These are phyloP conservation scores for Saccharomyces hybrid DNA, from an alignment of 1,139 yeast species.

Conservation along the genomic window DNA sequence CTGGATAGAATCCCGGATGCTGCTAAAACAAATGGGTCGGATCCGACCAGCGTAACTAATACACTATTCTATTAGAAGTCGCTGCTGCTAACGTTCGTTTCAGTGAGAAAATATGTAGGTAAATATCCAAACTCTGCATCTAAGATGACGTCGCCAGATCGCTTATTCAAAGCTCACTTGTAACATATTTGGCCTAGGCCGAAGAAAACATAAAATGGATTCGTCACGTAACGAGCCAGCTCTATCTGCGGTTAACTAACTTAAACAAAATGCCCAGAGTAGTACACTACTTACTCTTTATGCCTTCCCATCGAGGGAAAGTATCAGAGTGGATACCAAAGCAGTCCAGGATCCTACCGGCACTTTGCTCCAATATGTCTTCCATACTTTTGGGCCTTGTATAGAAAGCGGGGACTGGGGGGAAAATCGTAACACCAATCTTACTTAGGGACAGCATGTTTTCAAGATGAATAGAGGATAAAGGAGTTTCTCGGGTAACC, in stretches of 20 bases:
- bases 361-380: conserved; percentile 19
- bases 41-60: too few species aligned
- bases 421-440: conserved; percentile 19
- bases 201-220: not conserved
- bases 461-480: conserved; percentile 22
- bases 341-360: conserved; percentile 19
- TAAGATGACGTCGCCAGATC: not conserved
- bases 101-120: too few species aligned
- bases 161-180: not conserved
- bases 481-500: conserved; percentile 23
- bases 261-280: not conserved
- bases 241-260: not conserved
- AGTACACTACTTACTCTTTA: not conserved
- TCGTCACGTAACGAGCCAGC: not conserved
- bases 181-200: not conserved
- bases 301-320: conserved; percentile 22
- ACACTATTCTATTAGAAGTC: too few species aligned
- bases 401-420: conserved; percentile 26
- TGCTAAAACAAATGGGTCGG: too few species aligned
- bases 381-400: conserved; percentile 18
- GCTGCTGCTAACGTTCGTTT: too few species aligned
- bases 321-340: conserved; percentile 17
- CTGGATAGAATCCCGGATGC: too few species aligned
- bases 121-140: too few species aligned
- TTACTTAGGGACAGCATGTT: conserved; percentile 18